Evolutionary conservation across 2,329 filamentous ascomycete genomes (phyloP).

Genomic region (Fusarium papillatum): DNA sequence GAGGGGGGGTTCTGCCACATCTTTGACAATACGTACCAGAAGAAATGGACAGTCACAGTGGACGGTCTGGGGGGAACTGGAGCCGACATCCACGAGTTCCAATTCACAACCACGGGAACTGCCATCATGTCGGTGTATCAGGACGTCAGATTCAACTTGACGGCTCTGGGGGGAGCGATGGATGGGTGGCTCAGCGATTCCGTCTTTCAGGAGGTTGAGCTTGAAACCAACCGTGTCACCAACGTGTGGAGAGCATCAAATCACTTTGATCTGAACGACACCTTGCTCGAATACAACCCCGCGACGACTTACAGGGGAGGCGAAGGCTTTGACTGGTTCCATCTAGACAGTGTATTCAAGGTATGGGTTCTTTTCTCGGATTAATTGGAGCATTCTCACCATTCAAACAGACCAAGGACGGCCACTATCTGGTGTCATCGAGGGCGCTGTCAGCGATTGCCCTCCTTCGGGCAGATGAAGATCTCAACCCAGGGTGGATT

Average conservation of each 20-base stretch:
- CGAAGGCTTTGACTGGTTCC: conserved; percentile 46
- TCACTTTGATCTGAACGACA: conserved; percentile 36
- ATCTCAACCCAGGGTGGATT: conserved; percentile 48
- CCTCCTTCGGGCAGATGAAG: conserved; percentile 42
- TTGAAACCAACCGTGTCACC: conserved; percentile 37
- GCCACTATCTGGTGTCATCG: conserved; percentile 51
- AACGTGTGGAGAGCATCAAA: conserved; percentile 44
- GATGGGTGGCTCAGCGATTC: conserved; percentile 40
- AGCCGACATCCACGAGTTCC: conserved; percentile 41
- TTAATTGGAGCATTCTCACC: not conserved
- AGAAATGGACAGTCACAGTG: conserved; percentile 34
- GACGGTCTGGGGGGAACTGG: conserved; percentile 24
- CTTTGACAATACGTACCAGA: conserved; percentile 37
- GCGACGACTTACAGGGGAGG: conserved; percentile 32
- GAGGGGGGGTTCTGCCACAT: conserved; percentile 36
- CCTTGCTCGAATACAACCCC: conserved; percentile 33
- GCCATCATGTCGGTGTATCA: conserved; percentile 40
- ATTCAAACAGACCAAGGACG: conserved; percentile 38
- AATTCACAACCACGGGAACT: conserved; percentile 34
- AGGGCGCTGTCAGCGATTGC: conserved; percentile 46
- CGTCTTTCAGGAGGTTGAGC: conserved; percentile 40
- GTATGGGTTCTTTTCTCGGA: not conserved
- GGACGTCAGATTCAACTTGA: conserved; percentile 40
- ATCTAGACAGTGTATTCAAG: conserved; percentile 46
- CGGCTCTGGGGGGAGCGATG: conserved; percentile 32